Base-by-base conservation (phyloP, 352 stramenopile species). In the Phytophthora hybrid region DNA sequence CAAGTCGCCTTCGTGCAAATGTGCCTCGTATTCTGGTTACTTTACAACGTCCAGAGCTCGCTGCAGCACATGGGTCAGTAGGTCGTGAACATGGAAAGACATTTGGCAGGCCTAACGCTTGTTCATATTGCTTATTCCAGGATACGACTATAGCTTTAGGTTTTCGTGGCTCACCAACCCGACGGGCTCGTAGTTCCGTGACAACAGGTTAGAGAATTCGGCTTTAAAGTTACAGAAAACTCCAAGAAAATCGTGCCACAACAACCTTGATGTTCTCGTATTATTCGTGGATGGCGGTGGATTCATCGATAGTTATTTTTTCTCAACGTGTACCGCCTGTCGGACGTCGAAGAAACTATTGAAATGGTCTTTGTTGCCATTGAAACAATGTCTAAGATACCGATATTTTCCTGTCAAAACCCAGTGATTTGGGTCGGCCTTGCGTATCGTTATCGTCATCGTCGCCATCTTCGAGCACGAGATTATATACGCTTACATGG, bases 241-340 rank as follows among this genome's bases (percentile, higher is more conserved):
- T 31, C 26, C 26, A 3, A 0, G 26, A 31, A 31, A 26, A 26
- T 26, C 23, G 23, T 3, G 23, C 23, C 23, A 31, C 26, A 31
- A 31, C 26, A 31, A 31, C 26, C 26, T 31, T 31, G 69, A 73
- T 46, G 76, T 92, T 23, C 32, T 90, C 18, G 73, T 79, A 18
- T 68, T 90, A 26, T 79, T 90, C 23, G 59, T 80, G 39, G 59
- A 47, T 83, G 61, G 82, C 82, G 83, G 76, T 52, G 81, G 84
- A 37, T 83, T 89, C 59, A 77, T 92, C 58, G 81, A 82, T 51
- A 81, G 71, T 57, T 92, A n/a, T n/a, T n/a, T n/a, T n/a, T n/a
- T n/a, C n/a, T n/a, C n/a, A 81, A 89, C 52, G 69, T 90, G 19
- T 89, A 85, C 66, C 79, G 89, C 59, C 58, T 92, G 34, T 87